These are phyloP conservation scores for Ogataea siamensis DNA, from an alignment of 805 yeast species.

Conservation along the genomic window DNA sequence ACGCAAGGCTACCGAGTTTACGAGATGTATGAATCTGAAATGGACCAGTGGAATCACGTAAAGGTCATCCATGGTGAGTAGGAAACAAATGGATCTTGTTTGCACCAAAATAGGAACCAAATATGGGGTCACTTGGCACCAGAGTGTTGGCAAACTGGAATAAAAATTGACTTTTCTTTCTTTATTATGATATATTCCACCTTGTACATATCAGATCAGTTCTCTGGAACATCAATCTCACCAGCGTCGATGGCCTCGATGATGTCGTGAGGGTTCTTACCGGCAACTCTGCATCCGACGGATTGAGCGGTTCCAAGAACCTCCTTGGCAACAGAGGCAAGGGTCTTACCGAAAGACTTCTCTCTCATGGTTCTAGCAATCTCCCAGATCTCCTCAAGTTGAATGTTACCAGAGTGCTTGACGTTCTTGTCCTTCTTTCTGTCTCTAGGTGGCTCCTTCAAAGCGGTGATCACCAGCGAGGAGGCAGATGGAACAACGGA, in stretches of 20 bases:
- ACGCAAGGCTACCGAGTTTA: no score
- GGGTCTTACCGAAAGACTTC: conserved; percentile 96
- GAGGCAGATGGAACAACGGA: conserved; percentile 99
- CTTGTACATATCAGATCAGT: conserved; percentile 43
- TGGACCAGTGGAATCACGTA: conserved; percentile 62
- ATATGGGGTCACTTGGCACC: conserved; percentile 68
- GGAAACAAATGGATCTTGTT: conserved; percentile 67
- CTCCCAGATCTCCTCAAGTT: conserved; percentile 93
- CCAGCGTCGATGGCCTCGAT: conserved; percentile 98
- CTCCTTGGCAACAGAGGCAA: conserved; percentile 97
- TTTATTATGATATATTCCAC: conserved; percentile 28
- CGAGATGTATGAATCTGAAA: conserved; percentile 53
- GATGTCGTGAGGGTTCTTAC: conserved; percentile 98
- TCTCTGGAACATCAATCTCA: conserved; percentile 89
- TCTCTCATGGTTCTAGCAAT: conserved; percentile 97
- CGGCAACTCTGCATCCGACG: conserved; percentile 98
- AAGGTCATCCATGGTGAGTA: conserved; percentile 60
- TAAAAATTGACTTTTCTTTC: conserved; percentile 5
- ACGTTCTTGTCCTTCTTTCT: conserved; percentile 99
- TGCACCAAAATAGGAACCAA: conserved; percentile 88
- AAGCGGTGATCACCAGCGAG: conserved; percentile 96
- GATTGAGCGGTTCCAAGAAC: conserved; percentile 99
- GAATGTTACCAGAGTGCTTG: conserved; percentile 98
- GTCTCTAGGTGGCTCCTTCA: conserved; percentile 99
- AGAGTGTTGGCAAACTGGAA: conserved; percentile 85